phyloP scores from a whole-genome alignment of 176 grass and related monocot genomes.

The Coix lacrymajobi region DNA sequence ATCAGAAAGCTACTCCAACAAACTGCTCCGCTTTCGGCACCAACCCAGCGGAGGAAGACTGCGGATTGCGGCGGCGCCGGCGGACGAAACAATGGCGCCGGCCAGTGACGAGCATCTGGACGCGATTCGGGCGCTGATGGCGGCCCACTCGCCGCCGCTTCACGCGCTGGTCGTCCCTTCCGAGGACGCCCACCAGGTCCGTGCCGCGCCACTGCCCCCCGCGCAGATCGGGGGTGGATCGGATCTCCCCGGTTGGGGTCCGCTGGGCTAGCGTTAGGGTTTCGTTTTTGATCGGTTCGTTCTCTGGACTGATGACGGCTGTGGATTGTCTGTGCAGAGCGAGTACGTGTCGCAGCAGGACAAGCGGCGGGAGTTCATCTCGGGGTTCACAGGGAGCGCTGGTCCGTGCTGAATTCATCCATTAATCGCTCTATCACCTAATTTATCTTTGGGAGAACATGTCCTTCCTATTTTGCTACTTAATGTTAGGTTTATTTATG shows the following conservation, averaged over 20 bases:
- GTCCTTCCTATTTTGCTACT: background rate
- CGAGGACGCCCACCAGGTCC: constrained; percentile 94
- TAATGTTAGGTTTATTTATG: background rate
- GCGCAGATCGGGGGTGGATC: background rate
- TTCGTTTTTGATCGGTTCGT: background rate
- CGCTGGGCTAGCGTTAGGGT: background rate
- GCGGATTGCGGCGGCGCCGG: background rate
- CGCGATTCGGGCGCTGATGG: constrained; percentile 67
- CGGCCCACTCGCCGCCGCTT: constrained; percentile 74
- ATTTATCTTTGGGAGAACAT: background rate
- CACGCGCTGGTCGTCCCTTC: constrained; percentile 81
- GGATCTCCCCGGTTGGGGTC: background rate
- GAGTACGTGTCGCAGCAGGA: constrained; percentile 96
- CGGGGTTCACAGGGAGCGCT: constrained; percentile 89
- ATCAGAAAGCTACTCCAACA: background rate
- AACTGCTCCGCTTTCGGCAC: background rate
- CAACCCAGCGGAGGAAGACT: background rate
- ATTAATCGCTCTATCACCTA: background rate
- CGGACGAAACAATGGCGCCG: background rate
- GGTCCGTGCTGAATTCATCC: constrained; percentile 26
- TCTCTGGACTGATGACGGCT: background rate
- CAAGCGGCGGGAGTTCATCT: constrained; percentile 79
- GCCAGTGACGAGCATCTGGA: constrained; percentile 61
- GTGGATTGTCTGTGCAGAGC: constrained; percentile 52
- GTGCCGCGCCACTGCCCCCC: background rate